Conservation (phyloP, 768 basidiomycete genomes). For the Brasilioporus rufonigricans region DNA sequence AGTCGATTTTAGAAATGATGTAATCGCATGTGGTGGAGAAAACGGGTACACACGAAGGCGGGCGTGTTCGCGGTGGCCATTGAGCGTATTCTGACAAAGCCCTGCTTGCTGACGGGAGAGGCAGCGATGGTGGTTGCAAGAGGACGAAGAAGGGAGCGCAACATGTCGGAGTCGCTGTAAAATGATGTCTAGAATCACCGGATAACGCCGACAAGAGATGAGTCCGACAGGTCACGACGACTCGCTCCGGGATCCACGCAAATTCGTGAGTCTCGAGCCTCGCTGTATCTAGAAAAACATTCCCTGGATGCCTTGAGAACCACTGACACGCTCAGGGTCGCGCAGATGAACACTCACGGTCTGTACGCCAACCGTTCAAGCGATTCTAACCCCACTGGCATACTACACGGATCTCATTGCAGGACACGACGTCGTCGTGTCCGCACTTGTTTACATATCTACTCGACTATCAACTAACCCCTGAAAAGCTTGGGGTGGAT, state of each 20-base stretch:
- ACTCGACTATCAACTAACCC: too few species aligned
- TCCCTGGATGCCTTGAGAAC: too few species aligned
- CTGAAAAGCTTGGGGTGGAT: too few species aligned
- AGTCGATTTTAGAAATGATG: background rate
- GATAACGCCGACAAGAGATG: conserved; percentile 18
- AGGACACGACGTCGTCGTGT: too few species aligned
- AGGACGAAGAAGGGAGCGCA: conserved; percentile 30
- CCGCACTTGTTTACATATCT: too few species aligned
- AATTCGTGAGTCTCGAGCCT: too few species aligned
- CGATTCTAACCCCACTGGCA: background rate
- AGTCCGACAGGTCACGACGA: too few species aligned
- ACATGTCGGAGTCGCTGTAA: conserved; percentile 28
- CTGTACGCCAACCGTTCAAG: background rate
- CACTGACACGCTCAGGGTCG: background rate
- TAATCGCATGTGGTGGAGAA: background rate
- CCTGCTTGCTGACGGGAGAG: conserved; percentile 22
- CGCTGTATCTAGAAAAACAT: too few species aligned
- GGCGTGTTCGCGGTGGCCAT: conserved; percentile 64
- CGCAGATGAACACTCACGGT: background rate
- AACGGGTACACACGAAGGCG: conserved; percentile 50
- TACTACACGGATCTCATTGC: too few species aligned
- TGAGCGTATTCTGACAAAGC: conserved; percentile 32
- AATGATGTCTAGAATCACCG: conserved; percentile 10
- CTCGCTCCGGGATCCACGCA: too few species aligned
- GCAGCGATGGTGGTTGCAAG: conserved; percentile 17